phyloP scores from a whole-genome alignment of 768 basidiomycete genomes.

The Rhizopogon salebrosus region DNA sequence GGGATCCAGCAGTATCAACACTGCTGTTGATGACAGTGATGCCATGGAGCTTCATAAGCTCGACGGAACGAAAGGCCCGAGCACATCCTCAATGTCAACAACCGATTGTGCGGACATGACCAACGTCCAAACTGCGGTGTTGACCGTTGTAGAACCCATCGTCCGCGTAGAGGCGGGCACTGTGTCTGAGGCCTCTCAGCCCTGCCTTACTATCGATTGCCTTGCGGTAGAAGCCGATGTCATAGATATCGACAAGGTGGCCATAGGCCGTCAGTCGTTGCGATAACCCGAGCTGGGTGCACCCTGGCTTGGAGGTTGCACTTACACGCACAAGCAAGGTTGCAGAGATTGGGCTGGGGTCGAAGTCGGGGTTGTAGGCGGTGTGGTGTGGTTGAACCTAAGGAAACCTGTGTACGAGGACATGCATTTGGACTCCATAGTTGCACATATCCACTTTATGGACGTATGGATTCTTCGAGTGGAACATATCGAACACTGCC shows the following conservation, averaged over 20 bases:
- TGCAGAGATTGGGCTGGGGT: neutral
- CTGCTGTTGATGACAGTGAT: neutral
- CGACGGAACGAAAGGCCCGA: neutral
- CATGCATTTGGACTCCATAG: neutral
- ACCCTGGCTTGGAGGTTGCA: neutral
- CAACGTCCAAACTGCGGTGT: neutral
- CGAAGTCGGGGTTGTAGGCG: too few species aligned
- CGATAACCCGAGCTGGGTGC: slow-evolving; percentile 13
- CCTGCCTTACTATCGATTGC: too few species aligned
- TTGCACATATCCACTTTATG: neutral
- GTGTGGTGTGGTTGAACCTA: too few species aligned
- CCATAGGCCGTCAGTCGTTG: neutral
- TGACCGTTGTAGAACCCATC: too few species aligned
- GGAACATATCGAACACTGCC: neutral
- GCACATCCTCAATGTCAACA: neutral
- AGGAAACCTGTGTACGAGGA: neutral
- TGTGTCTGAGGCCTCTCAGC: neutral
- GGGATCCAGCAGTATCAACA: neutral
- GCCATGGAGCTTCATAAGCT: neutral
- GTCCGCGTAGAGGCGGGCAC: neutral
- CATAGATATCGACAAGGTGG: neutral
- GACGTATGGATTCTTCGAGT: neutral
- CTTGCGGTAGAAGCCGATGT: neutral
- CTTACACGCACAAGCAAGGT: neutral
- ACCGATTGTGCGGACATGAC: neutral